Base-by-base conservation (phyloP, 148 eudicot genomes). In the Silene uniflora region DNA sequence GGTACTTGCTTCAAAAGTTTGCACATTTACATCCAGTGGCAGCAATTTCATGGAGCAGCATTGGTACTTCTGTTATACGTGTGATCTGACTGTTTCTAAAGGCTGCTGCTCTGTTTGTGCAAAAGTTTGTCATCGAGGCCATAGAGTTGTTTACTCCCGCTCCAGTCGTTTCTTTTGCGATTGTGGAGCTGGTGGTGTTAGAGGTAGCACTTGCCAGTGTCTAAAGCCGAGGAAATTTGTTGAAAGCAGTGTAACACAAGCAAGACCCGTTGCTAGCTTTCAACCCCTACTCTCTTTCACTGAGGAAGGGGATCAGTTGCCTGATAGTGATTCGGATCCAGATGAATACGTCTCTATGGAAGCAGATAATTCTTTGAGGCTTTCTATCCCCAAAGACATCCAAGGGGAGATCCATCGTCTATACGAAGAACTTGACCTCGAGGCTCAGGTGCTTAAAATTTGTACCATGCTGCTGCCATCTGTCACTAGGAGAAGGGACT, bases 101-200 rank as follows among this genome's bases (percentile, higher is more conserved):
- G 99, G 99, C 71, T 96, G 99, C 77, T 96, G 99, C 83, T 96
- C 99, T 85, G 97, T 96, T 22, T 96, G 98, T 86, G 99, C 99
- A 71, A 96, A 96, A 87, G 98, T 96, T 67, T 96, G 99, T 84
- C 99, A 96, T 72, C 98, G 94, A 67, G 98, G 98, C 84, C 99
- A 96, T 76, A 97, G 99, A 86, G 98, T 96, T 79, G 99, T 92
- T 5, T 96, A 96, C 79, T 96, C 99, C 14, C 94, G 99, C 39
- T 91, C 98, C 54, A 96, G 99, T 81, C 97, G 99, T 60, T 96
- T 96, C 81, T 96, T 92, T 81, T 96, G 99, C 79, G 99, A 96
- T 76, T 96, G 99, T 85, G 99, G 99, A 62, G 99, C 98, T 54
- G 99, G 99, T 25, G 99, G 97, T 72, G 99, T 96, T 73, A 88